phyloP scores from a whole-genome alignment of 768 basidiomycete species.

The Multifurca ochricompacta region DNA sequence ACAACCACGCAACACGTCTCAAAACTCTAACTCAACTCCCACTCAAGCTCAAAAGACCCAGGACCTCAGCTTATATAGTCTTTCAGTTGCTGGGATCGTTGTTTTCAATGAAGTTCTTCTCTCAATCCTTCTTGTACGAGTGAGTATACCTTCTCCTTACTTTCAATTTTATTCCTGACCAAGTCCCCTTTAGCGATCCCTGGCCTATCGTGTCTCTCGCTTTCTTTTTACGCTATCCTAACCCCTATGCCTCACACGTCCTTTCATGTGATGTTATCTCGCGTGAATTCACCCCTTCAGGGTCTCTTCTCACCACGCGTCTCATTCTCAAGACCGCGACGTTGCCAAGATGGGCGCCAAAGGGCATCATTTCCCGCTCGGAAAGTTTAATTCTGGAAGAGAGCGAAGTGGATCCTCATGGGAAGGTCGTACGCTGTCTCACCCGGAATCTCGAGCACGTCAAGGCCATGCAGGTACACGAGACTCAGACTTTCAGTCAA shows the following conservation, averaged over 20 bases:
- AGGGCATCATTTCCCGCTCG: constrained; percentile 71
- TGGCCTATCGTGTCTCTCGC: constrained; percentile 90
- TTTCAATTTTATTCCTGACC: constrained; percentile 11
- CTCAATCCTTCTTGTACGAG: constrained; percentile 52
- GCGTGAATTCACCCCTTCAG: constrained; percentile 61
- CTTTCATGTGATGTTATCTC: constrained; percentile 94
- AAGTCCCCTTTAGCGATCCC: constrained; percentile 66
- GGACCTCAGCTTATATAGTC: background rate
- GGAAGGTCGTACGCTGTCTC: constrained; percentile 63
- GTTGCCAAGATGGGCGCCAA: constrained; percentile 87
- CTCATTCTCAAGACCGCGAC: constrained; percentile 89
- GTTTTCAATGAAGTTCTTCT: constrained; percentile 43
- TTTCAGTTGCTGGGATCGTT: constrained; percentile 30
- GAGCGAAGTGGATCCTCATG: constrained; percentile 84
- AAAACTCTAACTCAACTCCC: too few relatives aligned
- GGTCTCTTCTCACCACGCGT: constrained; percentile 76
- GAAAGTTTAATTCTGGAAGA: constrained; percentile 95
- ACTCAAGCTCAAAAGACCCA: too few relatives aligned
- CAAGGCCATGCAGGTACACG: constrained; percentile 89
- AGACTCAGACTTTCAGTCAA: constrained; percentile 66
- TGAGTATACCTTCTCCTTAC: constrained; percentile 26
- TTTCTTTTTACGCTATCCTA: constrained; percentile 93
- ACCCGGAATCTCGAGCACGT: constrained; percentile 92
- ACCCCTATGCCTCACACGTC: constrained; percentile 90
- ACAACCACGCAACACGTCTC: too few relatives aligned